Conservation (phyloP, 805 yeast species). For the Candida ortonii region DNA sequence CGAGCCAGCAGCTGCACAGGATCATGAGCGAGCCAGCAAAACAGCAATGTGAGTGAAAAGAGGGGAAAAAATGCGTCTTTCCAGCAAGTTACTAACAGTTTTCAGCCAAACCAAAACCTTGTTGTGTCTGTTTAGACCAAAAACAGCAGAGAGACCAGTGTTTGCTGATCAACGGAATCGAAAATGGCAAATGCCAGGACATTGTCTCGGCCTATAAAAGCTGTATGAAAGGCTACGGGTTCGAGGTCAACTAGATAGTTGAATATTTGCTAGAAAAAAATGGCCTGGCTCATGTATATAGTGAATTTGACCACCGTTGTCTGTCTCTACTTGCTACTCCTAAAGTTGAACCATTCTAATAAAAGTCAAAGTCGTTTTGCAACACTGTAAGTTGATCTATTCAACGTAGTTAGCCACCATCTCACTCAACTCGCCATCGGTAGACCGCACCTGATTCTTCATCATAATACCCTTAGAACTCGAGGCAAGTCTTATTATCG, state of each 20-base stretch:
- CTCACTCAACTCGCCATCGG: slow-evolving; percentile 46
- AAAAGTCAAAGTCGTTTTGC: background rate
- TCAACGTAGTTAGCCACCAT: slow-evolving; percentile 51
- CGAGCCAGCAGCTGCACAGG: too few relatives aligned
- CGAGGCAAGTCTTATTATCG: slow-evolving; percentile 45
- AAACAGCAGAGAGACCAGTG: slow-evolving; percentile 77
- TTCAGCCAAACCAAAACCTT: slow-evolving; percentile 77
- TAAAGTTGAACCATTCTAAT: slow-evolving; percentile 1
- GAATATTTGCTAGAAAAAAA: background rate
- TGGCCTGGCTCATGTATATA: slow-evolving; percentile 2
- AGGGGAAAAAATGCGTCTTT: too few relatives aligned
- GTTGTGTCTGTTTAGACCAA: slow-evolving; percentile 84
- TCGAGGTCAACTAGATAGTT: slow-evolving; percentile 40
- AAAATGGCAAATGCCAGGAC: slow-evolving; percentile 74
- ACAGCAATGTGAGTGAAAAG: slow-evolving; percentile 26
- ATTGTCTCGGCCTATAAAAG: slow-evolving; percentile 69
- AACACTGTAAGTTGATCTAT: slow-evolving; percentile 12
- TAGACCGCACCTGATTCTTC: slow-evolving; percentile 58
- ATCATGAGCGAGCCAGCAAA: slow-evolving; percentile 23
- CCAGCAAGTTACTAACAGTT: slow-evolving; percentile 8
- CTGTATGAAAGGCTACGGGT: slow-evolving; percentile 94
- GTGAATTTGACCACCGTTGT: background rate
- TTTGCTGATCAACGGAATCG: slow-evolving; percentile 76
- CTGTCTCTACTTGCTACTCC: background rate
- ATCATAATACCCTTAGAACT: slow-evolving; percentile 49